Evolutionary conservation across 768 basidiomycete genomes (phyloP), one percentile per base, ranked within the genome.

Genomic region (Termitomyces sp.): DNA sequence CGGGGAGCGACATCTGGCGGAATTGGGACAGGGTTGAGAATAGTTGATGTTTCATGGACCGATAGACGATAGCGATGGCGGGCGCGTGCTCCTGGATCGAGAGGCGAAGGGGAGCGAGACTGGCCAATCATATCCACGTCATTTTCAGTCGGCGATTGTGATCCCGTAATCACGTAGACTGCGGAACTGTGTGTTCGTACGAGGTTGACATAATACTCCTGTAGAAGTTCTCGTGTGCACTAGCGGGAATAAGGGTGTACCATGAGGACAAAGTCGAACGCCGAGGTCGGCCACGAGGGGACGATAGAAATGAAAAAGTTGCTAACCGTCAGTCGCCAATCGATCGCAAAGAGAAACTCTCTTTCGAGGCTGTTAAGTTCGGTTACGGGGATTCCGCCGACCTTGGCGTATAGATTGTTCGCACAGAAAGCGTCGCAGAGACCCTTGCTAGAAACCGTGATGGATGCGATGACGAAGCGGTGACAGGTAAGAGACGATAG

Each of bases 401-500:
- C 95, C 72, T 88, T 90, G 63, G 97, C 93, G 74, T 98, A 98
- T 67, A 95, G 85, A 56, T 81, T 84, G 71, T 98, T 98, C 48
- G 92, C 93, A 75, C 92, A 96, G 71, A 98, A 98, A 20, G 86
- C 84, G 74, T 99, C 97, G 72, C 92, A 95, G 46, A 98, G 85
- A 0, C 94, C 93, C 73, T 99, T 98, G 76, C 87, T 90, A 60
- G 92, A 89, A 58, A 94, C 92, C 31, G 91, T 85, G 71, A 98
- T 88, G 64, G 93, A 86, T 46, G 96, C 83, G 74, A 98, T 98
- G 68, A 98, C 81, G 75, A 99, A 98, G 59, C 97, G 93, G 75
- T 99, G 97, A 67, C 94, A 94, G 24, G 96, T 98, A 66, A 98
- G 85, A 37, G 94, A 96, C 37, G 93, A 92, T 62, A 99, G 83